Percentiles rank a stretch among this genome's conserved stretches.
phyloP scores from a whole-genome alignment of 2,329 filamentous ascomycete genomes.

The Juglanconis juglandina region DNA sequence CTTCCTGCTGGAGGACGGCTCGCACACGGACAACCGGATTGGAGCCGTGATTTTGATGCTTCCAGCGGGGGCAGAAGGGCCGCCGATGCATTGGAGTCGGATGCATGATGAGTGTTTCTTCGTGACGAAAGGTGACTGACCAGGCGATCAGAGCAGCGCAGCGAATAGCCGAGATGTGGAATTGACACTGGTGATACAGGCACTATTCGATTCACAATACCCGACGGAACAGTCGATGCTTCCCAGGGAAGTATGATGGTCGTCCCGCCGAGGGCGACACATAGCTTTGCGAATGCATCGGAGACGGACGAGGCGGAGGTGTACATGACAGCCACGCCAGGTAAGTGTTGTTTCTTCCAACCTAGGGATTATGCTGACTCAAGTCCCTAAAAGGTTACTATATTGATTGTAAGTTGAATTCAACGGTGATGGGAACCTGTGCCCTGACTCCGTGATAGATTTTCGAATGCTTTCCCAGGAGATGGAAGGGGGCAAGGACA shows the following conservation, averaged over 20 bases:
- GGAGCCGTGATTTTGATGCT: constrained; percentile 30
- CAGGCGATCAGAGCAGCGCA: not conserved
- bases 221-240: constrained; percentile 29
- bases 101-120: constrained; percentile 36
- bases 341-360: not conserved
- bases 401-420: constrained; percentile 32
- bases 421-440: not conserved
- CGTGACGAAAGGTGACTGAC: constrained; percentile 28
- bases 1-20: constrained; percentile 34
- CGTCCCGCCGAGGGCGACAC: constrained; percentile 33
- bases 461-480: constrained; percentile 33
- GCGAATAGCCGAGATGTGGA: not conserved
- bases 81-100: constrained; percentile 37
- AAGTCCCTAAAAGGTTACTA: constrained; percentile 25
- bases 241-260: constrained; percentile 32
- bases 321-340: constrained; percentile 36
- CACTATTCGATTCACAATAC: constrained; percentile 30
- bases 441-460: constrained; percentile 21
- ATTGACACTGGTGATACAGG: constrained; percentile 17
- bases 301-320: constrained; percentile 31
- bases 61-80: constrained; percentile 30
- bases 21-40: constrained; percentile 32
- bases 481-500: constrained; percentile 24
- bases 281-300: constrained; percentile 33
- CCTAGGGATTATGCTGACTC: constrained; percentile 4